Evolutionary conservation across 495 filamentous ascomycete genomes (phyloP), one percentile per base, ranked within the genome.

Genomic region (Bacidia rubella): DNA sequence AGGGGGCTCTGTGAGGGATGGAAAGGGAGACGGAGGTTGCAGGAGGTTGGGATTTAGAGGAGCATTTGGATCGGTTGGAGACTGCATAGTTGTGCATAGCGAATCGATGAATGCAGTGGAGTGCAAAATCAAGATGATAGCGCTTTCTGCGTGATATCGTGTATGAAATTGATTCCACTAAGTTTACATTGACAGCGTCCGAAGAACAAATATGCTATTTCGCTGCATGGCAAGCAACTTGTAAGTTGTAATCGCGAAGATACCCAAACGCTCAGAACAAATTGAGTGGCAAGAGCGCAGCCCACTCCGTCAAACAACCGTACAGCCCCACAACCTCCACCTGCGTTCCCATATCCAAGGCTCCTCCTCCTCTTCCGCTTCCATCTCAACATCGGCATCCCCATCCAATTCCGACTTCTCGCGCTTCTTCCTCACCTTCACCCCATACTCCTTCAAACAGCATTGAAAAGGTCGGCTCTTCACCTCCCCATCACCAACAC

Each of bases 401-500:
- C 48, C 62, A 71, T 67, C 4, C 58, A 51, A 55, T 65, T 27
- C 47, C 9, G 26, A 12, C 7, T 41, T 38, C 7, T 41, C 7
- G 2, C 26, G 23, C 47, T 47, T 38, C 15, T 47, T 48, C n/a
- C 47, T 49, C 35, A 44, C 43, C 47, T 54, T 58, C 4, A 79
- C 64, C 1, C 76, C 77, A 52, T 78, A 79, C 51, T 80, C 77
- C 52, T 73, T 72, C 22, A 80, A 20, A 45, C 62, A 66, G 42
- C 68, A 66, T n/a, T 63, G 52, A 25, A 70, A 70, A 5, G 57
- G 51, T 19, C 21, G 52, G 38, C 23, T 55, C 24, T 42, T 55
- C 11, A 32, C 20, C 43, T 39, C 21, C 38, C 40, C 9, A 9
- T 22, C 7, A 9, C 41, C 20, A 7, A 44, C 12, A 7, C 12